Conservation (phyloP, 2,329 filamentous ascomycete species). For the Alternaria gaisen region DNA sequence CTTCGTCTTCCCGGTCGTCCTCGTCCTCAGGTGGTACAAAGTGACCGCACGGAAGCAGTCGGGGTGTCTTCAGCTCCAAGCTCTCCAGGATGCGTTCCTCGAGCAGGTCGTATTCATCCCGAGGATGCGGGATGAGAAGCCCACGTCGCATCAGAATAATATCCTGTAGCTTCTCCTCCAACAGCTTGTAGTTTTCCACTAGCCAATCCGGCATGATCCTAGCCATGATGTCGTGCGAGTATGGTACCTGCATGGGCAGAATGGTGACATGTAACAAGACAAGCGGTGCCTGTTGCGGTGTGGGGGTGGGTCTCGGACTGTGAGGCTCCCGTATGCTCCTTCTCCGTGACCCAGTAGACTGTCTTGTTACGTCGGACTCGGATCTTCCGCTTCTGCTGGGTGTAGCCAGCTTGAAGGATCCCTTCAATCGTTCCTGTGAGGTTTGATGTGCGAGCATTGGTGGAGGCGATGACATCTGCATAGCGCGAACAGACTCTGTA, state of each 20-base stretch:
- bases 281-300: conserved; percentile 67
- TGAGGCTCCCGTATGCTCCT: conserved; percentile 38
- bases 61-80: conserved; percentile 73
- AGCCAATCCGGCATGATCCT: conserved; percentile 62
- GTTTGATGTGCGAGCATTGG: conserved; percentile 42
- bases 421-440: conserved; percentile 43
- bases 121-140: conserved; percentile 78
- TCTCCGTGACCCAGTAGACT: conserved; percentile 38
- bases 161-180: conserved; percentile 75
- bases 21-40: conserved; percentile 62
- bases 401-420: conserved; percentile 44
- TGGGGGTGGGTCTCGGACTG: conserved; percentile 38
- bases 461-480: conserved; percentile 73
- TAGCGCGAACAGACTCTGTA: conserved; percentile 72
- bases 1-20: conserved; percentile 52
- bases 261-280: conserved; percentile 82
- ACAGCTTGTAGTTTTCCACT: conserved; percentile 68
- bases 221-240: conserved; percentile 59
- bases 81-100: conserved; percentile 81
- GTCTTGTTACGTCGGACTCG: conserved; percentile 42
- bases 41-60: conserved; percentile 79
- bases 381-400: conserved; percentile 44
- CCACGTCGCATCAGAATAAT: conserved; percentile 75
- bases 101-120: conserved; percentile 80
- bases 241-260: conserved; percentile 73